Percentiles rank a stretch among this genome's conserved stretches.
phyloP scores from a whole-genome alignment of 1,139 yeast genomes.

The Protomyces macrosporus region DNA sequence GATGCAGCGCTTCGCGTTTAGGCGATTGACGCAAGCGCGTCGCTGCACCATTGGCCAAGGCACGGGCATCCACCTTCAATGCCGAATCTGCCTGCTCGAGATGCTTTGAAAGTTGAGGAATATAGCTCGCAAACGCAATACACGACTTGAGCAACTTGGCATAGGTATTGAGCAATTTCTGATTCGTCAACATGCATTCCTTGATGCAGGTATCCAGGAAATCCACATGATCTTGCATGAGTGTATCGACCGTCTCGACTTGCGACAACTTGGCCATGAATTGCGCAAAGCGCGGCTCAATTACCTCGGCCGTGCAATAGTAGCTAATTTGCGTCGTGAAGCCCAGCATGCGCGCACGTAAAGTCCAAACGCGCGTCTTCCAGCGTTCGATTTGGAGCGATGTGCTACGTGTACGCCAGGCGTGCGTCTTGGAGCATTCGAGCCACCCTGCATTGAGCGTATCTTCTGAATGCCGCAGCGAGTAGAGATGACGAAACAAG shows the following conservation, averaged over 20 bases:
- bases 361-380: conserved; percentile 53
- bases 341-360: conserved; percentile 59
- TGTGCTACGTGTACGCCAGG: conserved; percentile 56
- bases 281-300: conserved; percentile 52
- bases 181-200: conserved; percentile 63
- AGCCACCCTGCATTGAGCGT: conserved; percentile 65
- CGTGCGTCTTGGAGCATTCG: conserved; percentile 59
- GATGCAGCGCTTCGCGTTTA: background rate
- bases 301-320: conserved; percentile 57
- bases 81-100: conserved; percentile 50
- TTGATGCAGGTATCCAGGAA: conserved; percentile 61
- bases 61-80: conserved; percentile 49
- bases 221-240: conserved; percentile 51
- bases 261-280: conserved; percentile 40
- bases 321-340: conserved; percentile 54
- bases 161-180: conserved; percentile 48
- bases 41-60: conserved; percentile 50
- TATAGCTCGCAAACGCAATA: conserved; percentile 52
- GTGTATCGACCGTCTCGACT: conserved; percentile 47
- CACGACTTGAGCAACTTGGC: conserved; percentile 40
- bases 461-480: conserved; percentile 58
- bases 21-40: background rate
- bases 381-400: conserved; percentile 48
- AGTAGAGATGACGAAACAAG: conserved; percentile 64
- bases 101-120: conserved; percentile 53